Percentiles rank a stretch among this genome's conserved stretches.
Conservation (phyloP, 2,329 filamentous ascomycete genomes). For the Arthrobotrys sphaeroides region DNA sequence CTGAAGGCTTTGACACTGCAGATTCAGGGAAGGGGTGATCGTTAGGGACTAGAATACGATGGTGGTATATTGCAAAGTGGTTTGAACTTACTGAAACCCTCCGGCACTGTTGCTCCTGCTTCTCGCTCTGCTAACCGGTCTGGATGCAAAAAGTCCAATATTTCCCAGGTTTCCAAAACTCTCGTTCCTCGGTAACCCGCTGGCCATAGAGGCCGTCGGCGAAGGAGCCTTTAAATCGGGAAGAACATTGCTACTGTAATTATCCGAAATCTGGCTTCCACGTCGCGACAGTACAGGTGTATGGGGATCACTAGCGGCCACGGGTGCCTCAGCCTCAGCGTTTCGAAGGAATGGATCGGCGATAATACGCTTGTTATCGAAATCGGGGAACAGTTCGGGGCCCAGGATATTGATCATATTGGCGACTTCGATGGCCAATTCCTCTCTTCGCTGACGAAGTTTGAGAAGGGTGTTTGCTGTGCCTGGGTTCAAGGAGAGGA, state of each 20-base stretch:
- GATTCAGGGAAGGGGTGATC: not conserved
- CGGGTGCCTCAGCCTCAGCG: slow-evolving; percentile 55
- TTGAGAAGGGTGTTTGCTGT: slow-evolving; percentile 84
- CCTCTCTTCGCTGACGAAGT: slow-evolving; percentile 75
- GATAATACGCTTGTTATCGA: slow-evolving; percentile 72
- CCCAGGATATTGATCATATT: slow-evolving; percentile 94
- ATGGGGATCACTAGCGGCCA: slow-evolving; percentile 58
- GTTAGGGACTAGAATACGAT: not conserved
- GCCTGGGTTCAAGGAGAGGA: slow-evolving; percentile 83
- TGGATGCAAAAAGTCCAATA: slow-evolving; percentile 89
- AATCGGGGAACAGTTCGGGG: slow-evolving; percentile 97
- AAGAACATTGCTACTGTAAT: slow-evolving; percentile 32
- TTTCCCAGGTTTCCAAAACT: slow-evolving; percentile 89
- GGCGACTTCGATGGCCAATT: slow-evolving; percentile 83
- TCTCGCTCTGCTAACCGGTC: slow-evolving; percentile 75
- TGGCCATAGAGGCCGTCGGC: slow-evolving; percentile 19
- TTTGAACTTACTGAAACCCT: slow-evolving; percentile 70
- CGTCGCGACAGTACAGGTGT: slow-evolving; percentile 56
- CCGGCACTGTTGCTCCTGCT: slow-evolving; percentile 73
- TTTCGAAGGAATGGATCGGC: slow-evolving; percentile 64
- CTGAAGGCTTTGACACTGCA: slow-evolving; percentile 69
- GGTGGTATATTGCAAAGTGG: slow-evolving; percentile 59
- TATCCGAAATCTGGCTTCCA: slow-evolving; percentile 54
- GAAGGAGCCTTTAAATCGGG: slow-evolving; percentile 38
- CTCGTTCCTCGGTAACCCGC: slow-evolving; percentile 77